Base-by-base conservation (phyloP, 164 flowering plant species). In the Vitis labrusca region DNA sequence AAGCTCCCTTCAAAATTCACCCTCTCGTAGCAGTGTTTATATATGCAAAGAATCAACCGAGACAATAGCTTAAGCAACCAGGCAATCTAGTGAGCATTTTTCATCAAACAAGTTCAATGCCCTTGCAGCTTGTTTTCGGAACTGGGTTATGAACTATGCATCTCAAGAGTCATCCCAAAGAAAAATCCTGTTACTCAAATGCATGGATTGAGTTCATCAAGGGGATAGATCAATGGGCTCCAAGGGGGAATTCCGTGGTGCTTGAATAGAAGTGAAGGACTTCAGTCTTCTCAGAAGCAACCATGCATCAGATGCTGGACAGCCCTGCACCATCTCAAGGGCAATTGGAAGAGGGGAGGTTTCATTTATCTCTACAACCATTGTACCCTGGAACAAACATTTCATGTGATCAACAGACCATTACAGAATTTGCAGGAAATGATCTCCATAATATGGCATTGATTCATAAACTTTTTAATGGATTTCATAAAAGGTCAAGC, bases 251-350 rank as follows among this genome's bases (percentile, higher is more conserved):
- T 14, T 56, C 14, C 19, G 69, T 47, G 72, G 69, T 59, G 73
- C 63, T 67, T 70, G 82, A 52, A 80, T 59, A 66, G 84, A 48
- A 62, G 50, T 44, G 66, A 17, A 59, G 44, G 74, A 15, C 69
- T 79, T 84, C 52, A 94, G 65, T 67, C 97, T 86, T 76, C 77
- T 74, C 47, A 91, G 82, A 62, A 95, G 94, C 69, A 78, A 71
- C 90, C 89, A 79, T 15, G 92, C 91, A 83, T 85, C 93, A 57
- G 93, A 90, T 63, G 83, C 50, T 48, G 85, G 67, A 81, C 93
- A 91, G 2, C 99, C 97, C 82, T 89, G 84, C 50, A 69, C 73
- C 94, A 95, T 86, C 84, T 90, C 94, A 56, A 85, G 72, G 47
- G 82, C 96, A 71, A 91, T 73, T n/a, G 97, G 99, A 60, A 82